Base-by-base conservation (phyloP, 2,329 filamentous ascomycete species). In the Cladosporium sp. region DNA sequence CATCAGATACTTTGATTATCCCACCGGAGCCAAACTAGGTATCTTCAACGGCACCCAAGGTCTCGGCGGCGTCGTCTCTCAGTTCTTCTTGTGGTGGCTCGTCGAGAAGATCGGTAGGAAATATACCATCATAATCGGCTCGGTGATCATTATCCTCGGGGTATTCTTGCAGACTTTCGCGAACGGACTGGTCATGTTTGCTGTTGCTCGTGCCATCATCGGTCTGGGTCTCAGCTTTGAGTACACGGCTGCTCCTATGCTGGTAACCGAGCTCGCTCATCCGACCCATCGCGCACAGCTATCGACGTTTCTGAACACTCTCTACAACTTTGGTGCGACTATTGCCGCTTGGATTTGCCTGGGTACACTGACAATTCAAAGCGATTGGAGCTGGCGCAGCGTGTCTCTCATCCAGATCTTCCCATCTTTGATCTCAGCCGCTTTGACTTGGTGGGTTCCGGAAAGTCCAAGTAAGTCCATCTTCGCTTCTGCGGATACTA, bases 331-430 rank as follows among this genome's bases (percentile, higher is more conserved):
- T 31, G 80, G 80, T 37, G 76, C 75, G 49, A 80, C 81, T 35
- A 70, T 82, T 46, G 80, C 80, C 18, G 76, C 80, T 46, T 81
- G 80, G 78, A 74, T 78, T 4, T 81, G 80, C n/a, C 80, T 78
- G 59, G 80, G 79, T 21, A 81, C 78, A 1, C 72, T 77, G 5
- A 75, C 74, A 14, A 78, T 79, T n/a, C 50, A 71, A 5, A 75
- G 69, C 46, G 75, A 62, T 68, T 85, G 83, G 83, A 79, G 79
- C 0, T 83, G 81, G 84, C 77, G 82, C 52, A 76, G 85, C 10
- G 85, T 84, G 0, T 82, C 82, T 1, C 74, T 85, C 1, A 72
- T 84, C 2, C 85, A 87, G 71, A 79, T 81, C 50, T 67, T 82
- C 14, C 82, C 80, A 10, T 80, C 79, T 29, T 67, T 78, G 12